These are phyloP conservation scores for Backusella luteola DNA, from an alignment of 192 early-diverging fungal species.

Conservation along the genomic window DNA sequence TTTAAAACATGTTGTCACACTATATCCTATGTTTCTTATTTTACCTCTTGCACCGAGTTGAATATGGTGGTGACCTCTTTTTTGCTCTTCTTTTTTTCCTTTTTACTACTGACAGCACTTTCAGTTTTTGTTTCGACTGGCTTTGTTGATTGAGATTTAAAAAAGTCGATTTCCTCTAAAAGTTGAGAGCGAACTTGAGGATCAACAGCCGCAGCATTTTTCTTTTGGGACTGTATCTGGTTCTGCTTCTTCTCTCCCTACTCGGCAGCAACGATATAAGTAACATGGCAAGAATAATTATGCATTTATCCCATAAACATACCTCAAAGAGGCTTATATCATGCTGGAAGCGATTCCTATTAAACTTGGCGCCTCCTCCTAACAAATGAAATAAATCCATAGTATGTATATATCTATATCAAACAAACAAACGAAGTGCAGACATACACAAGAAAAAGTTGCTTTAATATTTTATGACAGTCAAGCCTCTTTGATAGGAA, in stretches of 20 bases:
- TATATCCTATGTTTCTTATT: background rate
- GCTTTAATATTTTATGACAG: background rate
- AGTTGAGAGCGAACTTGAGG: slow-evolving; percentile 19
- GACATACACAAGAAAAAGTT: background rate
- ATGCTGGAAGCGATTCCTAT: slow-evolving; percentile 76
- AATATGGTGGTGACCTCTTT: slow-evolving; percentile 12
- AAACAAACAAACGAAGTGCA: background rate
- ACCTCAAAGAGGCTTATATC: slow-evolving; percentile 85
- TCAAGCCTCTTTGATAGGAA: background rate
- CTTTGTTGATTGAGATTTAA: slow-evolving; percentile 25
- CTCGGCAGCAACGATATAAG: background rate
- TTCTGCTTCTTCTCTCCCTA: slow-evolving; percentile 11
- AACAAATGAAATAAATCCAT: slow-evolving; percentile 89
- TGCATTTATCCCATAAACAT: slow-evolving; percentile 15
- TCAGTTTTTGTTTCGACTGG: slow-evolving; percentile 32
- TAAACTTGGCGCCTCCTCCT: slow-evolving; percentile 85
- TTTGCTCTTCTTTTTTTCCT: background rate
- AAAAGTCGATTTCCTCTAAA: slow-evolving; percentile 46
- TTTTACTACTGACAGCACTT: slow-evolving; percentile 25
- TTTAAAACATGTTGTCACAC: background rate
- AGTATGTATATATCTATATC: background rate
- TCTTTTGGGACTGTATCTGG: background rate
- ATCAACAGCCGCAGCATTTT: slow-evolving; percentile 20
- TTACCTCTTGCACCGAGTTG: slow-evolving; percentile 14
- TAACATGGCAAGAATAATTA: background rate